A percentile compares a stretch with the other conserved stretches of the same genome.
These are phyloP conservation scores for Theileria luwenshuni DNA, from an alignment of 169 alveolate genomes.

Conservation along the genomic window DNA sequence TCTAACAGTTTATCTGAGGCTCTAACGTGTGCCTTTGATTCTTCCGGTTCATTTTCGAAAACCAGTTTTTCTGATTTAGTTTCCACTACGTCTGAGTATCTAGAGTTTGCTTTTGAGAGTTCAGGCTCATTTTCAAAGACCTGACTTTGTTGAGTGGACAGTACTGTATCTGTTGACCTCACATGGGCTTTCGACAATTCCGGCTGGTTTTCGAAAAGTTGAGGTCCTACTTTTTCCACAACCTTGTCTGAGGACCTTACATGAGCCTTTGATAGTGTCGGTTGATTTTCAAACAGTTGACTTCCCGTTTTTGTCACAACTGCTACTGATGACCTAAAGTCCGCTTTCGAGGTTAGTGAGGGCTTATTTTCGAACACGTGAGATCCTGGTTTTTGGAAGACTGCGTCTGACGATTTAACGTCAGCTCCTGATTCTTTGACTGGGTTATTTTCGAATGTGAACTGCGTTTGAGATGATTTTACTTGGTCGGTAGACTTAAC, in stretches of 20 bases:
- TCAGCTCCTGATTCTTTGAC: slow-evolving; percentile 35
- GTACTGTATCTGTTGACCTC: slow-evolving; percentile 25
- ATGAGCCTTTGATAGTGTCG: slow-evolving; percentile 48
- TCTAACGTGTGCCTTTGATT: slow-evolving; percentile 45
- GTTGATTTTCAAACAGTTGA: slow-evolving; percentile 49
- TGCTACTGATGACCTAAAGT: slow-evolving; percentile 28
- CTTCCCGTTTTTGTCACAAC: neutral
- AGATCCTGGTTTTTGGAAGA: slow-evolving; percentile 17
- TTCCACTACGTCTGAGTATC: slow-evolving; percentile 17
- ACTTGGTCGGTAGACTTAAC: slow-evolving; percentile 24
- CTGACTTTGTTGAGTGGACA: neutral
- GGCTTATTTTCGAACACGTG: slow-evolving; percentile 56
- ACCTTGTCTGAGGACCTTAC: slow-evolving; percentile 46
- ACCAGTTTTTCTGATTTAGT: slow-evolving; percentile 3
- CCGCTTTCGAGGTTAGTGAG: slow-evolving; percentile 33
- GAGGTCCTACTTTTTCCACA: slow-evolving; percentile 14
- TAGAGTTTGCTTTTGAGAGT: slow-evolving; percentile 28
- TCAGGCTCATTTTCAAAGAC: slow-evolving; percentile 52
- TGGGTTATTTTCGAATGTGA: slow-evolving; percentile 61
- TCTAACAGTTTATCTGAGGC: slow-evolving; percentile 17
- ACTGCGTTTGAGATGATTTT: slow-evolving; percentile 17
- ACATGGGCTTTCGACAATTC: slow-evolving; percentile 50
- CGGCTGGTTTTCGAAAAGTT: slow-evolving; percentile 63
- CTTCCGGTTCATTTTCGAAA: slow-evolving; percentile 52
- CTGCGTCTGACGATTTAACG: slow-evolving; percentile 31